Evolutionary conservation across 2,329 filamentous ascomycete genomes (phyloP).

Genomic region (Aspergillus sp.): DNA sequence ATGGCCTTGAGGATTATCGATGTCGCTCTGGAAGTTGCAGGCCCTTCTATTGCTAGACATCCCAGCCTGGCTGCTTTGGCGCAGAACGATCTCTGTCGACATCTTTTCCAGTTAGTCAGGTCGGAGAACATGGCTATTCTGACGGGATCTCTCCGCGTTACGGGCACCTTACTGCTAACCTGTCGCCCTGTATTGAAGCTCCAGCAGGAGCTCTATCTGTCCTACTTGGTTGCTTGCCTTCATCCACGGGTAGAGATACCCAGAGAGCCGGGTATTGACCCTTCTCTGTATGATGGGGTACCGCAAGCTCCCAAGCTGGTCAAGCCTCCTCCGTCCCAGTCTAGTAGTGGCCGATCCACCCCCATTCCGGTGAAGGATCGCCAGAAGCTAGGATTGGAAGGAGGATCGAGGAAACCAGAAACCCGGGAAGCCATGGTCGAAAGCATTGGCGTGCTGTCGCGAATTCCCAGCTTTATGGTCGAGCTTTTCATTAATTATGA

Average conservation of each 20-base stretch:
- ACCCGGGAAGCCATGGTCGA: conserved; percentile 98
- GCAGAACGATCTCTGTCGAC: conserved; percentile 87
- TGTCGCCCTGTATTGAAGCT: conserved; percentile 88
- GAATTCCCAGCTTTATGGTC: conserved; percentile 91
- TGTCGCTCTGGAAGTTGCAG: conserved; percentile 92
- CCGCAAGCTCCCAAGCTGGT: conserved; percentile 85
- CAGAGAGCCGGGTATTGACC: conserved; percentile 83
- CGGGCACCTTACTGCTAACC: conserved; percentile 84
- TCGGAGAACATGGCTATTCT: conserved; percentile 96
- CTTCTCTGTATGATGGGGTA: conserved; percentile 86
- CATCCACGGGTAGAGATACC: conserved; percentile 95
- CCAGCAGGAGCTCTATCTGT: conserved; percentile 93
- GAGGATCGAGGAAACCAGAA: conserved; percentile 87
- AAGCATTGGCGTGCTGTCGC: conserved; percentile 83
- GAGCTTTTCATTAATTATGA: conserved; percentile 98
- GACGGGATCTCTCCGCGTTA: conserved; percentile 87
- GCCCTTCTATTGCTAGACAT: conserved; percentile 90
- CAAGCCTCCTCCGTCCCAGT: conserved; percentile 72
- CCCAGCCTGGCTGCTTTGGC: conserved; percentile 83
- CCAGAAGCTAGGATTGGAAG: conserved; percentile 88
- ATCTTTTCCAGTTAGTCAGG: conserved; percentile 91
- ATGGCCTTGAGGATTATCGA: conserved; percentile 98
- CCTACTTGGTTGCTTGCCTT: conserved; percentile 89
- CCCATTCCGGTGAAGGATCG: conserved; percentile 90
- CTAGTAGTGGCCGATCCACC: conserved; percentile 77